These are phyloP conservation scores for Pilasporangium apinafurcum DNA, from an alignment of 352 stramenopile genomes.

Conservation along the genomic window DNA sequence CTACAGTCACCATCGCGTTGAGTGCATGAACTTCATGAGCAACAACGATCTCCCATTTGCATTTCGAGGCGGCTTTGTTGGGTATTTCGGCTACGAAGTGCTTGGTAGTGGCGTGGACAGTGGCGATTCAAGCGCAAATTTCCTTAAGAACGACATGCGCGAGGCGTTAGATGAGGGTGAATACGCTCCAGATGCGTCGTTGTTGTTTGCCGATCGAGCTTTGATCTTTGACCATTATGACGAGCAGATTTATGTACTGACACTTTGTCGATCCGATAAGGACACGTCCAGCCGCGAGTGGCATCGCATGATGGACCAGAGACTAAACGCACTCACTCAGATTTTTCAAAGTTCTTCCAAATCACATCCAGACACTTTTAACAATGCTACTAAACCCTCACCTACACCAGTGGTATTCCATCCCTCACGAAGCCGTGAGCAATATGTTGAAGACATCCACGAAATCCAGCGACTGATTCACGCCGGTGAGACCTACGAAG, in stretches of 20 bases:
- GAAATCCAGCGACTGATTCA: slow-evolving; percentile 88
- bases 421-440: slow-evolving; percentile 48
- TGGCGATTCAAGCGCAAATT: slow-evolving; percentile 7
- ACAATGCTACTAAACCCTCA: background rate
- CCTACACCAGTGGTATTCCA: slow-evolving; percentile 32
- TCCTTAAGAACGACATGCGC: slow-evolving; percentile 22
- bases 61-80: slow-evolving; percentile 81
- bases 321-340: slow-evolving; percentile 9
- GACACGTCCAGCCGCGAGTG: slow-evolving; percentile 5
- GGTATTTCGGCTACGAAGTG: slow-evolving; percentile 86
- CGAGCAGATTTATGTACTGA: slow-evolving; percentile 75
- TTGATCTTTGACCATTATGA: slow-evolving; percentile 87
- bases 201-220: slow-evolving; percentile 87
- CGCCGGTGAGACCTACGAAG: slow-evolving; percentile 93
- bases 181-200: slow-evolving; percentile 79
- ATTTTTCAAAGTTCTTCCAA: background rate
- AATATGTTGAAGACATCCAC: slow-evolving; percentile 86
- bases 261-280: slow-evolving; percentile 15
- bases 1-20: slow-evolving; percentile 26
- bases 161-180: slow-evolving; percentile 12
- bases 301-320: slow-evolving; percentile 12
- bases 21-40: slow-evolving; percentile 8
- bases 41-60: slow-evolving; percentile 46
- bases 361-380: background rate
- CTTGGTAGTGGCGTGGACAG: slow-evolving; percentile 25